Percentiles rank a stretch among this genome's conserved stretches.
Conservation (phyloP, 2,329 filamentous ascomycete genomes). For the Ilyonectria sp. region DNA sequence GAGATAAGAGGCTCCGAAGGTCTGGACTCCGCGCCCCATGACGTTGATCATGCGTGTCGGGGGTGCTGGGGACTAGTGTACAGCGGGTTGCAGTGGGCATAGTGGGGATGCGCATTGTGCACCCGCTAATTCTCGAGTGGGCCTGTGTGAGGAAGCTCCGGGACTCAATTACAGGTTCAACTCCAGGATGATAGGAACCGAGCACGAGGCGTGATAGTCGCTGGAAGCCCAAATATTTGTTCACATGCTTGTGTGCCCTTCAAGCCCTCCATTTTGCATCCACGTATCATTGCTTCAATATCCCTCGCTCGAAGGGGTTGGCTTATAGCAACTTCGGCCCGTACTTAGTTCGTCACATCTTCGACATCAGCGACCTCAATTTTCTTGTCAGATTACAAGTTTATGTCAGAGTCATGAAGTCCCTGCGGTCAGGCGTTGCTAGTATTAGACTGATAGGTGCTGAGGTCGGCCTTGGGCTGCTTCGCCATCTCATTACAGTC, state of each 20-base stretch:
- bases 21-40: constrained; percentile 39
- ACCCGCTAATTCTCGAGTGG: too few relatives aligned
- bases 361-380: constrained; percentile 52
- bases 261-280: too few relatives aligned
- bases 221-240: too few relatives aligned
- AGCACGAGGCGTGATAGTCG: too few relatives aligned
- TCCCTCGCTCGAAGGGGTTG: constrained; percentile 59
- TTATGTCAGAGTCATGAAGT: constrained; percentile 60
- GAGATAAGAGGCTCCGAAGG: constrained; percentile 1
- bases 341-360: constrained; percentile 62
- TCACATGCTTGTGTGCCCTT: too few relatives aligned
- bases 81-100: background rate
- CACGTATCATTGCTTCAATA: background rate
- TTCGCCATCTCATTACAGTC: constrained; percentile 61
- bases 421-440: constrained; percentile 57
- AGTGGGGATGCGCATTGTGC: background rate
- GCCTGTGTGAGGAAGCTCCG: too few relatives aligned
- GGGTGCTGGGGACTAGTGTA: background rate
- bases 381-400: constrained; percentile 58
- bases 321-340: constrained; percentile 62
- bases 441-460: constrained; percentile 64
- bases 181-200: too few relatives aligned
- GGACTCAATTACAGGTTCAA: too few relatives aligned
- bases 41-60: constrained; percentile 41
- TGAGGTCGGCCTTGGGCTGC: constrained; percentile 63